Evolutionary conservation across 1,284 basidiomycete species (phyloP).

Genomic region (Neolentinus lepideus): DNA sequence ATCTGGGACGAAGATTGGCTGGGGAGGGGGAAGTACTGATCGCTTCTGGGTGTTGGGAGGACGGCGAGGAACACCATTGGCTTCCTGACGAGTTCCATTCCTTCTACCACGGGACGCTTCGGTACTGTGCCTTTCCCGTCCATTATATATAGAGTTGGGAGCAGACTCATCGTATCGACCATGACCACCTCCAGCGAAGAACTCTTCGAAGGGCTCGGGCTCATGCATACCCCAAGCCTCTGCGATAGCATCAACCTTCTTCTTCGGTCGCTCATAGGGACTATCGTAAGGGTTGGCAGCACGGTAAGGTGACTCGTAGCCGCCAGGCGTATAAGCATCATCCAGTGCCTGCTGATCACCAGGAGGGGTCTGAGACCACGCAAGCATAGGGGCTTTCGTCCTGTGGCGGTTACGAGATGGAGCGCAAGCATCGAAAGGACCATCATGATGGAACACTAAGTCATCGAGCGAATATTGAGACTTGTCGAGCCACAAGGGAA

Average conservation of each 20-base stretch:
- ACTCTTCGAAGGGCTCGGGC: conserved; percentile 82
- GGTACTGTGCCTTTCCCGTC: conserved; percentile 34
- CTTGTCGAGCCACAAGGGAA: conserved; percentile 6
- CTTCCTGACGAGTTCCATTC: conserved; percentile 25
- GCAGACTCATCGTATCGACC: conserved; percentile 45
- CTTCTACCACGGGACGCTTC: background rate
- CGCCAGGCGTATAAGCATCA: conserved; percentile 16
- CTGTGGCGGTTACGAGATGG: conserved; percentile 78
- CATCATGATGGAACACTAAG: conserved; percentile 82
- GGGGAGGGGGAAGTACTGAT: conserved; percentile 61
- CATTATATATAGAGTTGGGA: conserved; percentile 58
- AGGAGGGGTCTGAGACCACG: conserved; percentile 50
- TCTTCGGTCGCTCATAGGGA: conserved; percentile 57
- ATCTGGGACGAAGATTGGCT: conserved; percentile 68
- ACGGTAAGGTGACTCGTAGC: conserved; percentile 43
- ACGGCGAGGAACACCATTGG: conserved; percentile 24
- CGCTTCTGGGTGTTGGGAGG: conserved; percentile 24
- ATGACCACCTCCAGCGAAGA: conserved; percentile 65
- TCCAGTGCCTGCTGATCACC: conserved; percentile 19
- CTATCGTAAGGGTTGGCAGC: conserved; percentile 40
- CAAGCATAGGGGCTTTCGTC: conserved; percentile 73
- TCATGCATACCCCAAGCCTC: conserved; percentile 87
- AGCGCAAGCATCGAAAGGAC: conserved; percentile 82
- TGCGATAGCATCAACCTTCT: conserved; percentile 73
- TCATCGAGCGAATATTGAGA: conserved; percentile 9